Evolutionary conservation across 1,284 basidiomycete species (phyloP), one percentile per base, ranked within the genome.

Genomic region (Tilletia setariae): DNA sequence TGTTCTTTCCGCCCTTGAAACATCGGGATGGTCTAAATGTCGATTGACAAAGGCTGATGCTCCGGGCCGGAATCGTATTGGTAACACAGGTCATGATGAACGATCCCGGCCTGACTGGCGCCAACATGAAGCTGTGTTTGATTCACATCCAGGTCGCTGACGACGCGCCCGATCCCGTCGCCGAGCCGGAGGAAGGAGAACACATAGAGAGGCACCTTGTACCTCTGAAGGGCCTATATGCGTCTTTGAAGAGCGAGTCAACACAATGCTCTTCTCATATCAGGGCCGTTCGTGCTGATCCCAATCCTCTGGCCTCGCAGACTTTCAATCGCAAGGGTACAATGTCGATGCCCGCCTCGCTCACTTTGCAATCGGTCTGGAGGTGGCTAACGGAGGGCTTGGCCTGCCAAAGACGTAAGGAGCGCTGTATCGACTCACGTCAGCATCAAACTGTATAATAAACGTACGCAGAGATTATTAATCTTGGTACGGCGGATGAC

Each of bases 121-220:
- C 79, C 2, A 80, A 77, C 51, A 81, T 82, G 80, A 77, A 75
- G 67, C 70, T 82, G 35, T 75, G 73, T 32, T 66, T 76, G 19
- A 73, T 82, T 43, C 72, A 76, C 51, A 80, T 82, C 61, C 56
- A 73, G 11, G 64, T 82, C 19, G 70, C 66, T 16, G 72, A 79
- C 49, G 75, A 81, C 40, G 71, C 79, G 11, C 64, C 76, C 0
- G 78, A 81, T 30, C 80, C 80, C 2, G 71, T 82, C 16, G 79
- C 80, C 11, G 68, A 79, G 59, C 80, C 80, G 1, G 80, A 82
- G 49, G 79, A 79, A 53, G 80, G 80, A 7, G 80, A 82, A 65
- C 79, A 74, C 47, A 81, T 82, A 67, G 80, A 82, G 64, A 74
- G 74, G 49, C 74, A 81, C 49, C 67, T 82, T 25, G 78, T 82